Evolutionary conservation across 2,329 filamentous ascomycete genomes (phyloP).

Genomic region (Bisporella sp.): DNA sequence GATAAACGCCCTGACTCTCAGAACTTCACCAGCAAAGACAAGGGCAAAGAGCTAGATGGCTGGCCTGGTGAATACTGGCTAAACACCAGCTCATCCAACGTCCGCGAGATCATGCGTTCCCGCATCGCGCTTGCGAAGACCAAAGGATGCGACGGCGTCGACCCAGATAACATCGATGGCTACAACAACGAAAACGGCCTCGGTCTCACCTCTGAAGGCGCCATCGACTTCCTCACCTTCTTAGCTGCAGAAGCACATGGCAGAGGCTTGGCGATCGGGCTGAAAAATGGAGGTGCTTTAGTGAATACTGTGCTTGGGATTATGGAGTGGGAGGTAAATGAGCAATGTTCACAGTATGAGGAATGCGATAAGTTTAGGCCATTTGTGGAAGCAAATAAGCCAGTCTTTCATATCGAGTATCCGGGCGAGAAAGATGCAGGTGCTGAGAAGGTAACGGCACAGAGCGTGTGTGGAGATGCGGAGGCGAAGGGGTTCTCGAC

Average conservation of each 20-base stretch:
- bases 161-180: constrained; percentile 64
- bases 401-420: constrained; percentile 70
- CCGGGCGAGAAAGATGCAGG: constrained; percentile 31
- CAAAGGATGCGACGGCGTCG: constrained; percentile 62
- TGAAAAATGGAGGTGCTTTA: constrained; percentile 63
- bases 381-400: constrained; percentile 55
- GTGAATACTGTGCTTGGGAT: constrained; percentile 5
- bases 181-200: constrained; percentile 58
- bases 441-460: constrained; percentile 2
- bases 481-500: constrained; percentile 8
- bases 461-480: constrained; percentile 1
- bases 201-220: constrained; percentile 46
- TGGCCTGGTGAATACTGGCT: constrained; percentile 65
- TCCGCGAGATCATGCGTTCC: constrained; percentile 55
- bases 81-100: constrained; percentile 45
- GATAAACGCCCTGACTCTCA: background rate
- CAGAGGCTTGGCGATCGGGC: constrained; percentile 52
- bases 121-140: constrained; percentile 50
- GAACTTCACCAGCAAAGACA: background rate
- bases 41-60: constrained; percentile 41
- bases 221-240: constrained; percentile 53
- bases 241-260: constrained; percentile 47
- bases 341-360: constrained; percentile 57
- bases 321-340: constrained; percentile 33
- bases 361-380: constrained; percentile 52